These are phyloP conservation scores for Calvatia gigantea DNA, from an alignment of 768 basidiomycete genomes.

Conservation along the genomic window DNA sequence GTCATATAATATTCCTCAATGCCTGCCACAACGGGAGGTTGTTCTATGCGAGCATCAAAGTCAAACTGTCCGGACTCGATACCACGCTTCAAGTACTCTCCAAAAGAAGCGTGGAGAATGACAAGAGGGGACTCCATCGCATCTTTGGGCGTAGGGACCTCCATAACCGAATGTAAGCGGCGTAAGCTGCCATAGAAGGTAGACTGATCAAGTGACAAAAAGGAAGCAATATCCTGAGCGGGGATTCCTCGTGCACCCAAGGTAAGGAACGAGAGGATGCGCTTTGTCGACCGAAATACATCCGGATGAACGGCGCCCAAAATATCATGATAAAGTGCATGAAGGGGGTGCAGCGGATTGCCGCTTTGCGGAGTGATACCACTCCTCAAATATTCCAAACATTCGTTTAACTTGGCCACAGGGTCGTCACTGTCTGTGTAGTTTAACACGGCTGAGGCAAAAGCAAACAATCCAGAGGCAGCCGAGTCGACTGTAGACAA, in stretches of 20 bases:
- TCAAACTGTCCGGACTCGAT: too few species aligned
- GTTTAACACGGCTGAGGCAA: background rate
- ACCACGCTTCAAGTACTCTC: too few species aligned
- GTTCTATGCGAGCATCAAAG: too few species aligned
- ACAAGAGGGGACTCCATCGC: background rate
- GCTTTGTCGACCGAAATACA: background rate
- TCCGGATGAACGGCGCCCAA: background rate
- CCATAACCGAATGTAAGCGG: background rate
- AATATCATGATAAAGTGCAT: background rate
- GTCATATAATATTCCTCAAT: too few species aligned
- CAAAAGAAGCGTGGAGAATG: background rate
- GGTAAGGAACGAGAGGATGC: background rate
- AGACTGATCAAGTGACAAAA: background rate
- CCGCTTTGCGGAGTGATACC: background rate
- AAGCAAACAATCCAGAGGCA: background rate
- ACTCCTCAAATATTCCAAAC: background rate
- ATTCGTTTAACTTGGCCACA: background rate
- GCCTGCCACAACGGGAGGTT: too few species aligned
- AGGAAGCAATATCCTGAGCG: background rate
- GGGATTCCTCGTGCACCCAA: background rate
- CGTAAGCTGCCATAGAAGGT: background rate
- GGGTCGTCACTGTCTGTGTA: background rate
- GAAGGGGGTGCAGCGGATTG: background rate
- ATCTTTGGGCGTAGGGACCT: background rate
- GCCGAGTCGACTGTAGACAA: background rate